A percentile compares a stretch with the other conserved stretches of the same genome.
phyloP scores from a whole-genome alignment of 2,329 filamentous ascomycete species.

The Aplosporella prunicola region DNA sequence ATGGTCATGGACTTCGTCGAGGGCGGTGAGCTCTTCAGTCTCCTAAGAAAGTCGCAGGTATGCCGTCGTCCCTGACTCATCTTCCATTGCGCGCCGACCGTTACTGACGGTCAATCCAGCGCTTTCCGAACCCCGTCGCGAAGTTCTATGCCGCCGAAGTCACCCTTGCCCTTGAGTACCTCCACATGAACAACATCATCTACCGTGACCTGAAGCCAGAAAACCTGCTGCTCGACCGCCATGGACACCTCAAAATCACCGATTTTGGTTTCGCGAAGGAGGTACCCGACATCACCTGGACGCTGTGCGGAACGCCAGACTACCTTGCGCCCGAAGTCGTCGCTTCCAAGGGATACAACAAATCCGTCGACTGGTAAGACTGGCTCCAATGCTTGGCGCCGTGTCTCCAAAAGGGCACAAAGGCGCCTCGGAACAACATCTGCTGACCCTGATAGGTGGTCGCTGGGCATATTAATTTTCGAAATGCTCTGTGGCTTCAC shows the following conservation, averaged over 20 bases:
- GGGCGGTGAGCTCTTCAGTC: slow-evolving; percentile 91
- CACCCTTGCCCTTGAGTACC: slow-evolving; percentile 86
- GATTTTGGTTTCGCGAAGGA: slow-evolving; percentile 99
- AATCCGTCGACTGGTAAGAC: slow-evolving; percentile 92
- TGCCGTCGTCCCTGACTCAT: slow-evolving; percentile 31
- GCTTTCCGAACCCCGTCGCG: slow-evolving; percentile 95
- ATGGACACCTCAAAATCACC: slow-evolving; percentile 92
- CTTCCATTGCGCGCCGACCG: slow-evolving; percentile 11
- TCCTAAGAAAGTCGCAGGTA: slow-evolving; percentile 86
- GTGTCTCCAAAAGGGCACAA: no score
- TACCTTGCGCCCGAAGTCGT: slow-evolving; percentile 97
- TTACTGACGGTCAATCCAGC: slow-evolving; percentile 43
- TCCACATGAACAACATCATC: slow-evolving; percentile 92
- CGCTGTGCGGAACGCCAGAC: slow-evolving; percentile 91
- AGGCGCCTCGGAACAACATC: no score
- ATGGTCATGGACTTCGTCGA: slow-evolving; percentile 99
- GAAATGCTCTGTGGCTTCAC: slow-evolving; percentile 99
- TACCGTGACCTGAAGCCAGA: slow-evolving; percentile 96
- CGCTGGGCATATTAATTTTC: slow-evolving; percentile 93
- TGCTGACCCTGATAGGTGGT: slow-evolving; percentile 65
- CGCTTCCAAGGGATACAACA: slow-evolving; percentile 99
- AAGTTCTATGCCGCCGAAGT: slow-evolving; percentile 99
- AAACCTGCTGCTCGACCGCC: slow-evolving; percentile 81
- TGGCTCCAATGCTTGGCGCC: slow-evolving; percentile 5
- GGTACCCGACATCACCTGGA: slow-evolving; percentile 98